Evolutionary conservation across 345 rosid species (phyloP).

Genomic region (Eucalyptus coolabah): DNA sequence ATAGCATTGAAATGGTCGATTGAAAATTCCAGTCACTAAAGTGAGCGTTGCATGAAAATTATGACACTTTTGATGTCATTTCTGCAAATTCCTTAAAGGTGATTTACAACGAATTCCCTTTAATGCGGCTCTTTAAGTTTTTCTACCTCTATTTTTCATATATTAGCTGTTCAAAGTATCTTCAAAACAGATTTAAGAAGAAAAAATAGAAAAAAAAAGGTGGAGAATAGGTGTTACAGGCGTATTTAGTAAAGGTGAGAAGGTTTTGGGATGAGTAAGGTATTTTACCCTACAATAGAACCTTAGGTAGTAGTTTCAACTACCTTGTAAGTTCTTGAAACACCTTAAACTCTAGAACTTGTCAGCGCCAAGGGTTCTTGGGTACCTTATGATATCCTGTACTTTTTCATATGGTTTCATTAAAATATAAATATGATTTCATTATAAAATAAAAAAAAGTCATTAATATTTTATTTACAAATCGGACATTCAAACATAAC

Average conservation of each 20-base stretch:
- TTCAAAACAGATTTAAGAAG: not conserved
- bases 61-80: not conserved
- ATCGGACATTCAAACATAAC: no score
- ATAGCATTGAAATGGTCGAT: not conserved
- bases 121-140: not conserved
- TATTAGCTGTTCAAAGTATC: no score
- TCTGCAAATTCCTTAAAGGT: not conserved
- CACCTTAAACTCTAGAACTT: not conserved
- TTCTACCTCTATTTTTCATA: no score
- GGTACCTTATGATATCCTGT: not conserved
- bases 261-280: not conserved
- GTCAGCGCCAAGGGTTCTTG: not conserved
- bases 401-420: not conserved
- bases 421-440: no score
- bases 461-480: no score
- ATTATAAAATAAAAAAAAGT: no score
- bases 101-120: not conserved
- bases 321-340: no score
- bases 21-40: not conserved
- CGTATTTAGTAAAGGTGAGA: not conserved
- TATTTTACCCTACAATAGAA: not conserved
- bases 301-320: not conserved
- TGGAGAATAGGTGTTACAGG: accelerated
- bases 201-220: not conserved
- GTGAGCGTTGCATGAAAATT: accelerated